phyloP scores from a whole-genome alignment of 176 grass and related monocot genomes.

The Melocanna baccifera region DNA sequence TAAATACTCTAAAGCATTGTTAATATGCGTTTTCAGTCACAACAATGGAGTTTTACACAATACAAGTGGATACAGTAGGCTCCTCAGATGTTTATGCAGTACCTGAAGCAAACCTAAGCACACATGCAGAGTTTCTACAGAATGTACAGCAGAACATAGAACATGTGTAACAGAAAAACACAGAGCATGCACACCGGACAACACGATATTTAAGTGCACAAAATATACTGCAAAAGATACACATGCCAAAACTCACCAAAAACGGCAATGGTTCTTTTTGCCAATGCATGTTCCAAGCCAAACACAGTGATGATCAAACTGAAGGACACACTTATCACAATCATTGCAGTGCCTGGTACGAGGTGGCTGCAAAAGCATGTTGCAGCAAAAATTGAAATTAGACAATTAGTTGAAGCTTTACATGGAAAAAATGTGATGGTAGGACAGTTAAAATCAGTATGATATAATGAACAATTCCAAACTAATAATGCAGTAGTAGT shows the following conservation, averaged over 20 bases:
- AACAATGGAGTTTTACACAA: not conserved
- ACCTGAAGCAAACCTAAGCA: conserved; percentile 25
- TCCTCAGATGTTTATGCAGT: conserved; percentile 9
- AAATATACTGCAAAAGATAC: not conserved
- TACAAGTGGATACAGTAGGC: not conserved
- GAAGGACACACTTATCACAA: conserved; percentile 97
- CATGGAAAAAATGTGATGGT: conserved; percentile 11
- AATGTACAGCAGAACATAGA: conserved; percentile 29
- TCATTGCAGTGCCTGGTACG: conserved; percentile 89
- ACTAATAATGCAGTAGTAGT: conserved; percentile 1
- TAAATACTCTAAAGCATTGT: not conserved
- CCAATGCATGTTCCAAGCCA: conserved; percentile 98
- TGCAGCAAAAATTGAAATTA: conserved; percentile 31
- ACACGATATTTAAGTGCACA: not conserved
- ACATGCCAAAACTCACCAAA: conserved; percentile 67
- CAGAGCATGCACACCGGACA: not conserved
- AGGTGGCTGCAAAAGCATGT: conserved; percentile 71
- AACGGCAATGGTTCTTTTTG: conserved; percentile 84
- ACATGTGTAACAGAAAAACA: not conserved
- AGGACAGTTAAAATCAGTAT: conserved; percentile 21
- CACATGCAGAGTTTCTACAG: not conserved
- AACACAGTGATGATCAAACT: conserved; percentile 98
- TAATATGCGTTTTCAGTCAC: conserved; percentile 10
- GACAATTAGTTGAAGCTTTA: conserved; percentile 18
- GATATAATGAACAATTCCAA: not conserved